phyloP scores from a whole-genome alignment of 2,329 filamentous ascomycete genomes.

The Pseudocercospora cruenta region DNA sequence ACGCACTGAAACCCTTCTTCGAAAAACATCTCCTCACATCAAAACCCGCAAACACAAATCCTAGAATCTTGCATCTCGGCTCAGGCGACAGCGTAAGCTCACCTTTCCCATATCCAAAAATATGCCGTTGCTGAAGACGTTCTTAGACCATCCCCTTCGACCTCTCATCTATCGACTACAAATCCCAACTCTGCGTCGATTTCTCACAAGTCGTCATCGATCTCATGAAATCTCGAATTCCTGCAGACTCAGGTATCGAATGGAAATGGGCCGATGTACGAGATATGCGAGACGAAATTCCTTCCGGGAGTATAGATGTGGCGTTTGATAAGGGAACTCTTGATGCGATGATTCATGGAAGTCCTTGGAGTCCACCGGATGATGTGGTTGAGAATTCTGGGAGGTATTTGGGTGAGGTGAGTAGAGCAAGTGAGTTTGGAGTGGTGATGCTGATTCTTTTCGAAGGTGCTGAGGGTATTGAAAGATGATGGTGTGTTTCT shows the following conservation, averaged over 20 bases:
- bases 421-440: too few species aligned
- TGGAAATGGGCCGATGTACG: conserved; percentile 59
- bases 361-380: conserved; percentile 36
- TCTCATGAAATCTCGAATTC: conserved; percentile 54
- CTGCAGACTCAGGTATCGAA: conserved; percentile 45
- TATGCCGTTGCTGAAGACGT: too few species aligned
- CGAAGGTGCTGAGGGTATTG: conserved; percentile 34
- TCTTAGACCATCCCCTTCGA: conserved; percentile 58
- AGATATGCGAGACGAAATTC: conserved; percentile 47
- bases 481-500: conserved; percentile 37
- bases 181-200: conserved; percentile 58
- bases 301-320: conserved; percentile 53
- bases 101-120: too few species aligned
- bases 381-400: conserved; percentile 35
- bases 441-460: background rate
- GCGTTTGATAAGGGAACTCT: conserved; percentile 52
- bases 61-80: conserved; percentile 59
- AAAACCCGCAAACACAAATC: conserved; percentile 38
- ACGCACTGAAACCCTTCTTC: conserved; percentile 55
- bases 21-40: conserved; percentile 47
- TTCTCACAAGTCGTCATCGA: conserved; percentile 60
- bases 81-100: conserved; percentile 61
- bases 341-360: conserved; percentile 41
- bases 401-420: conserved; percentile 31
- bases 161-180: conserved; percentile 51